Evolutionary conservation across 805 yeast genomes (phyloP).

Genomic region (Metschnikowia santaceciliae): DNA sequence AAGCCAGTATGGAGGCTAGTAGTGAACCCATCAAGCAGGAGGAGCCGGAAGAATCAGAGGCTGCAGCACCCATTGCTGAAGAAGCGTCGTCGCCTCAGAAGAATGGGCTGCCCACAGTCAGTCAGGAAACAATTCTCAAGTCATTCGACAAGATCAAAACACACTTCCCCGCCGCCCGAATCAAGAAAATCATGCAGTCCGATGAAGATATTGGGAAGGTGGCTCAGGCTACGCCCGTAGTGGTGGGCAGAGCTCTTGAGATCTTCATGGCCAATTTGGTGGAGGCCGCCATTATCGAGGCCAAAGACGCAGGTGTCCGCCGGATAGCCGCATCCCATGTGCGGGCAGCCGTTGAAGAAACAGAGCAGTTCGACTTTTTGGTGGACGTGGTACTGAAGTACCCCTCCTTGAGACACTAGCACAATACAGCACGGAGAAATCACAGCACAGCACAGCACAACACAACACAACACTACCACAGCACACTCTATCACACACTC

Average conservation of each 20-base stretch:
- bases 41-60: neutral
- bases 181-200: conserved; percentile 94
- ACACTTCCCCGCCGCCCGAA: conserved; percentile 88
- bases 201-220: conserved; percentile 99
- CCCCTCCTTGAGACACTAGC: conserved; percentile 37
- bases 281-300: conserved; percentile 75
- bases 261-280: conserved; percentile 86
- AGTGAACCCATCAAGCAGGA: too few species aligned
- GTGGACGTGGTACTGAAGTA: conserved; percentile 69
- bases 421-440: neutral
- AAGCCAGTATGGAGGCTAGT: too few species aligned
- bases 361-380: conserved; percentile 91
- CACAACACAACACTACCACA: too few species aligned
- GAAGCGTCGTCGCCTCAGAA: neutral
- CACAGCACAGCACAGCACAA: too few species aligned
- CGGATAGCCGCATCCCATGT: conserved; percentile 81
- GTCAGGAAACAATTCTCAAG: conserved; percentile 30
- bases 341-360: conserved; percentile 74
- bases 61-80: neutral
- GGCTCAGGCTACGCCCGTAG: conserved; percentile 98
- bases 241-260: conserved; percentile 92
- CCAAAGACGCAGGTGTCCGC: conserved; percentile 68
- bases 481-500: too few species aligned
- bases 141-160: conserved; percentile 59
- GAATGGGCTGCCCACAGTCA: conserved; percentile 12